Evolutionary conservation across 164 flowering plant species (phyloP).

Genomic region (Vitis cinerea): DNA sequence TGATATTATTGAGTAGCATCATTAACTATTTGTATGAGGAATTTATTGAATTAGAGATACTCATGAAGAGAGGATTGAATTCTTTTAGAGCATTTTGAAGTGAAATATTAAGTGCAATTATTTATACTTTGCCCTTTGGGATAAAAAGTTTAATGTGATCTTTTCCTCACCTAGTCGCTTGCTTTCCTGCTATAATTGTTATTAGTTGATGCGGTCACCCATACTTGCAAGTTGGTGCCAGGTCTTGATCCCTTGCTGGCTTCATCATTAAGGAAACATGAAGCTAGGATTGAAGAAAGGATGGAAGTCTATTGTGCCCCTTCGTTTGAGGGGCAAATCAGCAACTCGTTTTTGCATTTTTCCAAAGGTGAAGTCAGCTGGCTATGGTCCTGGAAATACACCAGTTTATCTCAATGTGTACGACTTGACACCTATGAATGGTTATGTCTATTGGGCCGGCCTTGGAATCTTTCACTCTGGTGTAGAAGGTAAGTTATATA

Average conservation of each 20-base stretch:
- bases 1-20: no score
- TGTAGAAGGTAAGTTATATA: constrained; percentile 68
- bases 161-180: no score
- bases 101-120: no score
- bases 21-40: no score
- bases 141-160: neutral
- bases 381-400: constrained; percentile 52
- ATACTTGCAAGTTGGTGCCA: constrained; percentile 28
- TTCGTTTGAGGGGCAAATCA: constrained; percentile 58
- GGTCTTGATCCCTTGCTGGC: constrained; percentile 19
- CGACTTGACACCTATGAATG: constrained; percentile 94
- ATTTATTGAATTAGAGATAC: no score
- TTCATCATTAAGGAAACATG: constrained; percentile 37
- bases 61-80: no score
- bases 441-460: constrained; percentile 94
- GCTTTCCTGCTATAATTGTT: no score
- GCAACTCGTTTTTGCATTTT: constrained; percentile 71
- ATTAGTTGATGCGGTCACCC: neutral
- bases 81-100: no score
- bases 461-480: constrained; percentile 96
- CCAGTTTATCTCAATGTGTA: constrained; percentile 96
- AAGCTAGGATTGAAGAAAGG: constrained; percentile 64
- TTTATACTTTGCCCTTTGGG: no score
- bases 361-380: constrained; percentile 62
- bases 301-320: constrained; percentile 63